Evolutionary conservation across 352 stramenopile genomes (phyloP), one percentile per base, ranked within the genome.

Genomic region (Albugo laibachii): DNA sequence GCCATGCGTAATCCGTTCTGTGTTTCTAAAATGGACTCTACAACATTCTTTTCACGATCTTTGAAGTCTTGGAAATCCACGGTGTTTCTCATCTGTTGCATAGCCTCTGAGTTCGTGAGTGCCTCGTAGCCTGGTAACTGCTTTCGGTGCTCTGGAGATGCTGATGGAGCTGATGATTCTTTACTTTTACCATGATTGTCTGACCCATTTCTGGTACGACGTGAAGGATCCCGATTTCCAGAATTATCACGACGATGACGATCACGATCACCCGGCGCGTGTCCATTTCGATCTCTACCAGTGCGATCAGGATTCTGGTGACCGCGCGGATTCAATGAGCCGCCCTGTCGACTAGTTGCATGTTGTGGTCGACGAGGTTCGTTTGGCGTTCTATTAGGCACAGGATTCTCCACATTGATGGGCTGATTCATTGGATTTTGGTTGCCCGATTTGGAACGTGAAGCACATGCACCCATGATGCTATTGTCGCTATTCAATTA

Each of bases 1-100:
- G 78, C 76, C 78, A 88, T 88, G 34, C 70, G 74, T 56, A 92
- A 53, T 0, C 78, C 71, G 37, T 85, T 85, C 64, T 87, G 88
- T 63, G 68, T 86, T 57, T 86, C 73, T 24, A 92, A 67, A 67
- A 92, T 92, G 20, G 72, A 83, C 50, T 92, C 78, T 35, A 92
- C 78, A 37, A 88, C 69, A 49, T 80, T 83, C 57, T 84, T 84
- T 56, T 92, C 78, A 52, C 76, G 70, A 52, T 88, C 75, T 53
- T 83, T 86, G 47, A 87, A 92, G 18, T 92, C 75, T 34, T 65
- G 59, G 49, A 88, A 88, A 62, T 86, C 63, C 40, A 91, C 74
- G 6, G 69, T 80, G 42, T 63, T 59, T 54, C 70, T 72, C 24
- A 31, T 31, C 14, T 24, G 20, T 5, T 15, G 14, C 11, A 48